Evolutionary conservation across 208 protist species (phyloP).

Genomic region (Trypanosoma conorhini): DNA sequence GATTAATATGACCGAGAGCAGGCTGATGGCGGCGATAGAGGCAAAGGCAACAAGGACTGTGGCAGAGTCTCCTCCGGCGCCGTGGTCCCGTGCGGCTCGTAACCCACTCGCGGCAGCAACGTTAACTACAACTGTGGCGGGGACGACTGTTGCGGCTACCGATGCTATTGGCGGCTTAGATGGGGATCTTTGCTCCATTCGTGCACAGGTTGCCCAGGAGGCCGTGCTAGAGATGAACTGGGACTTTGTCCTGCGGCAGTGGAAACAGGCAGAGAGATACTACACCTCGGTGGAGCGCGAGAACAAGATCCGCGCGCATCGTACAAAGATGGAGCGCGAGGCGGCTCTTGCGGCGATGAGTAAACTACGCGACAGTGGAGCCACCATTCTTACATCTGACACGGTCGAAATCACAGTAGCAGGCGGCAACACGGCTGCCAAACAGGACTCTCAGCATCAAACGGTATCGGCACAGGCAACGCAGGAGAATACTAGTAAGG

Average conservation of each 20-base stretch:
- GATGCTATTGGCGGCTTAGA: not conserved
- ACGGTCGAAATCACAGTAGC: slow-evolving; percentile 34
- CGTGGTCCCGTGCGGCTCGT: slow-evolving; percentile 72
- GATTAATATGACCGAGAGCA: slow-evolving; percentile 61
- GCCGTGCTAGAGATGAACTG: slow-evolving; percentile 59
- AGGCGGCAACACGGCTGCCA: not conserved
- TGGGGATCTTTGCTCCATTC: slow-evolving; percentile 22
- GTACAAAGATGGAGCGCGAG: slow-evolving; percentile 46
- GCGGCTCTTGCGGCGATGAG: slow-evolving; percentile 44
- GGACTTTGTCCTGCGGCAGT: slow-evolving; percentile 67
- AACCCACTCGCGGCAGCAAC: slow-evolving; percentile 21
- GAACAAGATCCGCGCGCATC: slow-evolving; percentile 25
- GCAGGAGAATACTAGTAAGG: slow-evolving; percentile 10
- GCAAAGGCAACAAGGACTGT: not conserved
- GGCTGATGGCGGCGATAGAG: slow-evolving; percentile 33
- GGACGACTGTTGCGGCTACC: not conserved
- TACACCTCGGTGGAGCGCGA: slow-evolving; percentile 49
- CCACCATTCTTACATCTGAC: slow-evolving; percentile 47
- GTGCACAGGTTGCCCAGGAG: slow-evolving; percentile 23
- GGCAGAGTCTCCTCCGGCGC: slow-evolving; percentile 15
- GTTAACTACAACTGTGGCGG: not conserved
- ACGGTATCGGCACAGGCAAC: not conserved
- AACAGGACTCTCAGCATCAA: slow-evolving; percentile 9
- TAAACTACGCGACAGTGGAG: slow-evolving; percentile 52
- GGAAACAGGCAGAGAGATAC: slow-evolving; percentile 47